Percentiles rank a stretch among this genome's conserved stretches.
phyloP scores from a whole-genome alignment of 164 flowering plant genomes.

The Annona squamosa region DNA sequence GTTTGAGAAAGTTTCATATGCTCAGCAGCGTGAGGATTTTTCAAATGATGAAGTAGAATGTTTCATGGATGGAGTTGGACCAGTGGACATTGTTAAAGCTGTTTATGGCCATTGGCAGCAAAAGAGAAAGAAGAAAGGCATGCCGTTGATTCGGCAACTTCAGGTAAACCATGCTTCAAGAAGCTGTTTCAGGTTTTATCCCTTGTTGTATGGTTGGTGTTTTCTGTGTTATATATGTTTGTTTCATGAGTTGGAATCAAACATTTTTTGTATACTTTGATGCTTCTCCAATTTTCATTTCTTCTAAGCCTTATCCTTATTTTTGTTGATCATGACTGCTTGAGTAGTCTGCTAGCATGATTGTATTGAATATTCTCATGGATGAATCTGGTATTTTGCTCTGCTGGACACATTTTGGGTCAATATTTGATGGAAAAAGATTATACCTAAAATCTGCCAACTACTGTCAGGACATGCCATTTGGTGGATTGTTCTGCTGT shows the following conservation, averaged over 20 bases:
- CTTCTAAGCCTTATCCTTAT: neutral
- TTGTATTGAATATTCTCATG: too few relatives aligned
- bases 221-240: neutral
- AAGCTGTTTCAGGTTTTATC: neutral
- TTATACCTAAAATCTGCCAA: neutral
- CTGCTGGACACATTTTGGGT: neutral
- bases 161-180: slow-evolving; percentile 50
- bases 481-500: neutral
- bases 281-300: neutral
- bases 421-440: neutral
- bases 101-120: slow-evolving; percentile 70
- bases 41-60: slow-evolving; percentile 59
- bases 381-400: neutral
- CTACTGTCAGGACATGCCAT: neutral
- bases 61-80: slow-evolving; percentile 43
- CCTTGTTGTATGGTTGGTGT: neutral
- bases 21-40: slow-evolving; percentile 53
- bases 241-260: neutral
- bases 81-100: slow-evolving; percentile 35
- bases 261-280: too few relatives aligned
- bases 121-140: slow-evolving; percentile 67
- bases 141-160: slow-evolving; percentile 86
- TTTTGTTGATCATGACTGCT: too few relatives aligned
- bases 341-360: too few relatives aligned
- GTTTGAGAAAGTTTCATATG: slow-evolving; percentile 81